Percentiles rank a stretch among this genome's conserved stretches.
Conservation (phyloP, 176 grass and related monocot species). For the Neostapfia colusana region DNA sequence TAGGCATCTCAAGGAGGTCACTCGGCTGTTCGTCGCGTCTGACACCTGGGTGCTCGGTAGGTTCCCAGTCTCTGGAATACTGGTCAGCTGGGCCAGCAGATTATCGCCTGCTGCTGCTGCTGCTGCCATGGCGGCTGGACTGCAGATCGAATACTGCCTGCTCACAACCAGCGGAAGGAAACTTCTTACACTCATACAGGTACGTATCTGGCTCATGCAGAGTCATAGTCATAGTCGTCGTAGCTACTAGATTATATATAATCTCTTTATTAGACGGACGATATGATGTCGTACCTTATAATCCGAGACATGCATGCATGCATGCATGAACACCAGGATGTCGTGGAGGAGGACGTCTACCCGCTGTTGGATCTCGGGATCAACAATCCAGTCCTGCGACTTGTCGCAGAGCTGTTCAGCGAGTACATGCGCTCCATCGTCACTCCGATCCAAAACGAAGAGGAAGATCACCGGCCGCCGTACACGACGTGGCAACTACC, state of each 20-base stretch:
- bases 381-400: slow-evolving; percentile 29
- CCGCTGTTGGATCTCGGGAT: slow-evolving; percentile 40
- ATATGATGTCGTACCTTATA: too few species aligned
- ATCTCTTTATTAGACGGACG: too few species aligned
- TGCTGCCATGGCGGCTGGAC: not conserved
- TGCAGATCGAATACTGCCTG: slow-evolving; percentile 33
- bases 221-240: too few species aligned
- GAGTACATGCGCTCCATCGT: slow-evolving; percentile 48
- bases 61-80: slow-evolving; percentile 39
- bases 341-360: slow-evolving; percentile 42
- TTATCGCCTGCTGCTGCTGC: too few species aligned
- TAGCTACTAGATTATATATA: too few species aligned
- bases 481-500: slow-evolving; percentile 44
- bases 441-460: not conserved
- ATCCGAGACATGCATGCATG: too few species aligned
- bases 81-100: not conserved
- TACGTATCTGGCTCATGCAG: too few species aligned
- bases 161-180: slow-evolving; percentile 60
- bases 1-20: slow-evolving; percentile 36
- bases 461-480: not conserved
- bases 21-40: slow-evolving; percentile 32
- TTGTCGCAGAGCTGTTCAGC: slow-evolving; percentile 43
- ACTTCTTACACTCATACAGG: slow-evolving; percentile 43
- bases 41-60: slow-evolving; percentile 43
- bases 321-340: slow-evolving; percentile 39